Conservation (phyloP, 2,329 filamentous ascomycete species). For the Pseudogymnoascus sp. region DNA sequence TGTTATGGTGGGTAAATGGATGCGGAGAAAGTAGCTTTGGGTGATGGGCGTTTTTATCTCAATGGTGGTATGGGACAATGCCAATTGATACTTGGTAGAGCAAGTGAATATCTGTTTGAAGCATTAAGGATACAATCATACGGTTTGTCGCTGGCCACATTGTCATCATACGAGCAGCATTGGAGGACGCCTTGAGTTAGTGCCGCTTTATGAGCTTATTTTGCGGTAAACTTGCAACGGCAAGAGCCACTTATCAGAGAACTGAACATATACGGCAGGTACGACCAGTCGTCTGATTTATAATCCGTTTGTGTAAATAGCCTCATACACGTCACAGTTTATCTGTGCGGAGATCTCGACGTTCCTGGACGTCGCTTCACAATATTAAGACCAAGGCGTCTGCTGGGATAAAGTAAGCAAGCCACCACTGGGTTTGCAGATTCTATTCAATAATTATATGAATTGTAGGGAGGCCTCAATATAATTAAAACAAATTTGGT, state of each 20-base stretch:
- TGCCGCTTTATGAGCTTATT: background rate
- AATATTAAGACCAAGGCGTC: background rate
- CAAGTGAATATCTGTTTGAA: background rate
- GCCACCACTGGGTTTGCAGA: background rate
- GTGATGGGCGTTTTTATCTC: background rate
- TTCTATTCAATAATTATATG: background rate
- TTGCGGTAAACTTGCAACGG: background rate
- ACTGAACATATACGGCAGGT: background rate
- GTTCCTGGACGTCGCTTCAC: background rate
- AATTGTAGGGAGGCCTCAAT: background rate
- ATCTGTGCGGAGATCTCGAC: background rate
- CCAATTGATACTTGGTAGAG: background rate
- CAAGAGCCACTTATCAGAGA: background rate
- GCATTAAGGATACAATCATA: background rate
- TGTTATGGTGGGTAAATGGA: background rate
- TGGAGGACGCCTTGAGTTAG: background rate
- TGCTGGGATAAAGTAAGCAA: background rate
- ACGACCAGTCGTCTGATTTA: background rate
- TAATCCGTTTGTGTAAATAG: background rate
- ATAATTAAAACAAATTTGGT: background rate
- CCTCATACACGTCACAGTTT: background rate
- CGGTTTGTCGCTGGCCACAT: background rate
- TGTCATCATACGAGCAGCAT: background rate
- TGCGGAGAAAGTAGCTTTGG: background rate
- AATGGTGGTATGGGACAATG: background rate